Conservation (phyloP, 1,139 yeast species). For the Spathaspora sp. region DNA sequence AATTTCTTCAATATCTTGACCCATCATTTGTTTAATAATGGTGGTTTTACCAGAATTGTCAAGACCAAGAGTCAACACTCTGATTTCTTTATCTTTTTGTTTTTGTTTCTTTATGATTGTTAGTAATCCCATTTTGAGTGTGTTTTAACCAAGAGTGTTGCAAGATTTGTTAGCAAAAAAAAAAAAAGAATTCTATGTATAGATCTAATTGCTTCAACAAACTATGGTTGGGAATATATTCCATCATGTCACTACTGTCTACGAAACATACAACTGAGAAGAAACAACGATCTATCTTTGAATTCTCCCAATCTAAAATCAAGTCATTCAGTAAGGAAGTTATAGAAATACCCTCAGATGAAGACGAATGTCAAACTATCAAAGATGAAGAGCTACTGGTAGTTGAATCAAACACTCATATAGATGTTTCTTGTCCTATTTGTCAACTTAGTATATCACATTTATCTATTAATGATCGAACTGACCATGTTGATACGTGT, state of each 20-base stretch:
- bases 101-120: slow-evolving; percentile 82
- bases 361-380: slow-evolving; percentile 5
- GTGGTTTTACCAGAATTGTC: slow-evolving; percentile 91
- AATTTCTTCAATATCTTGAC: slow-evolving; percentile 39
- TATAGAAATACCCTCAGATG: slow-evolving; percentile 10
- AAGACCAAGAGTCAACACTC: slow-evolving; percentile 77
- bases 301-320: slow-evolving; percentile 10
- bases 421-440: slow-evolving; percentile 19
- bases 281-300: slow-evolving; percentile 15
- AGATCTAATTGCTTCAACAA: neutral
- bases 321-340: slow-evolving; percentile 3
- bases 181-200: neutral
- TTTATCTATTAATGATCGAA: slow-evolving; percentile 37
- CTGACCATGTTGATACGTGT: slow-evolving; percentile 61
- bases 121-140: slow-evolving; percentile 70
- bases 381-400: neutral
- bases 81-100: slow-evolving; percentile 71
- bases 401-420: neutral
- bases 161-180: slow-evolving; percentile 1
- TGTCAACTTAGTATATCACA: slow-evolving; percentile 15
- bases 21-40: slow-evolving; percentile 62
- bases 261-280: slow-evolving; percentile 1
- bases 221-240: neutral
- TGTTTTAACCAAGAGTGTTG: neutral
- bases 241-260: neutral